Evolutionary conservation across 768 basidiomycete species (phyloP).

Genomic region (Hypholoma sublateritium): DNA sequence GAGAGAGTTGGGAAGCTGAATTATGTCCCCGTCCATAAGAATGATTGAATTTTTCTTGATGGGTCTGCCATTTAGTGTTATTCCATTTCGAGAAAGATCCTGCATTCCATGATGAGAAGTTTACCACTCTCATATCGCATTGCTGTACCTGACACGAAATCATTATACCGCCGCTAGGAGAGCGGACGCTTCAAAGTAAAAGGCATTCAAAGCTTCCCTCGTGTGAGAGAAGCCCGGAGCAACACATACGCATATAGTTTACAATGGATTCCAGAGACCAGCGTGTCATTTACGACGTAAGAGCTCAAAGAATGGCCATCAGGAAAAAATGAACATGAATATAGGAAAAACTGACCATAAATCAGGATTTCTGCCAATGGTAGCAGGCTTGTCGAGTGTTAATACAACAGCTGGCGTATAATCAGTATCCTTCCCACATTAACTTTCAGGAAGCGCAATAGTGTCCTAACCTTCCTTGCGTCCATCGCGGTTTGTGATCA

Average conservation of each 20-base stretch:
- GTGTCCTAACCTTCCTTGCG: slow-evolving; percentile 57
- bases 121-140: not conserved
- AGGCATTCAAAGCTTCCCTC: slow-evolving; percentile 3
- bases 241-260: slow-evolving; percentile 65
- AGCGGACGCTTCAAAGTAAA: slow-evolving; percentile 50
- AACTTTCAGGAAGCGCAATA: too few relatives aligned
- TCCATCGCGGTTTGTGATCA: slow-evolving; percentile 59
- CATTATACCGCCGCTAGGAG: slow-evolving; percentile 70
- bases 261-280: slow-evolving; percentile 73
- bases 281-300: slow-evolving; percentile 62
- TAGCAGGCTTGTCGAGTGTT: slow-evolving; percentile 59
- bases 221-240: not conserved
- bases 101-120: slow-evolving; percentile 21
- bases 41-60: slow-evolving; percentile 69
- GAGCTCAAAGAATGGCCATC: slow-evolving; percentile 33
- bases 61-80: slow-evolving; percentile 66
- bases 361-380: slow-evolving; percentile 71
- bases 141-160: slow-evolving; percentile 71
- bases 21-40: slow-evolving; percentile 72
- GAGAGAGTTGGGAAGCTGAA: slow-evolving; percentile 68
- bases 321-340: slow-evolving; percentile 21
- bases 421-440: not conserved
- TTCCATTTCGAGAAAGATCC: slow-evolving; percentile 80
- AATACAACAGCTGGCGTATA: slow-evolving; percentile 51
- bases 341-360: slow-evolving; percentile 44